These are phyloP conservation scores for Apiospora phragmitis DNA, from an alignment of 2,329 filamentous ascomycete genomes.

Conservation along the genomic window DNA sequence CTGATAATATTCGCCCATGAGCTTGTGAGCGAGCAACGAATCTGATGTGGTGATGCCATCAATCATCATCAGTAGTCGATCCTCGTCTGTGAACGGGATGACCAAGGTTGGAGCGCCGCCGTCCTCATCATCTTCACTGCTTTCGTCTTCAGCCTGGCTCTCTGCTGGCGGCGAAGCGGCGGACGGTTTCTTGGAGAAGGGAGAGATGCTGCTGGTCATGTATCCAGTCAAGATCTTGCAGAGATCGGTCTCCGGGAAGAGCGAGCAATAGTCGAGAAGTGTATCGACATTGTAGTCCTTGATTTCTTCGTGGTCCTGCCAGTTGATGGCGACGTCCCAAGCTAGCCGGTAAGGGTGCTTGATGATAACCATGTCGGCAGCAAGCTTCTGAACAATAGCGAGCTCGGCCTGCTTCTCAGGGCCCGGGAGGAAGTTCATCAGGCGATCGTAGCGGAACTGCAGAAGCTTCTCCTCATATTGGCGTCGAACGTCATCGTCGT, in stretches of 20 bases:
- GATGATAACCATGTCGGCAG: conserved; percentile 93
- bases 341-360: conserved; percentile 87
- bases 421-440: conserved; percentile 67
- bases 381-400: conserved; percentile 71
- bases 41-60: conserved; percentile 67
- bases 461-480: conserved; percentile 89
- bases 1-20: conserved; percentile 82
- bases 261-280: conserved; percentile 76
- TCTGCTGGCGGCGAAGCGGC: conserved; percentile 19
- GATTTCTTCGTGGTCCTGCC: conserved; percentile 76
- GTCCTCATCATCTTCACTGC: conserved; percentile 61
- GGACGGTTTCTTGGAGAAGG: conserved; percentile 59
- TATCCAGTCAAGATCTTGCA: conserved; percentile 81
- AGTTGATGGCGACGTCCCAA: conserved; percentile 90
- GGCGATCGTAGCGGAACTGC: conserved; percentile 74
- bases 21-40: conserved; percentile 79
- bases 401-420: conserved; percentile 69
- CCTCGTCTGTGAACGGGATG: conserved; percentile 69
- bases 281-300: conserved; percentile 75
- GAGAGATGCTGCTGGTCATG: conserved; percentile 79
- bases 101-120: conserved; percentile 54
- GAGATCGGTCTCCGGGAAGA: conserved; percentile 84
- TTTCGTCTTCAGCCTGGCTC: conserved; percentile 45
- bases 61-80: conserved; percentile 78
- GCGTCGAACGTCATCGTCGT: conserved; percentile 80